Conservation (phyloP, 352 stramenopile species). For the Globisporangium orthogonon region DNA sequence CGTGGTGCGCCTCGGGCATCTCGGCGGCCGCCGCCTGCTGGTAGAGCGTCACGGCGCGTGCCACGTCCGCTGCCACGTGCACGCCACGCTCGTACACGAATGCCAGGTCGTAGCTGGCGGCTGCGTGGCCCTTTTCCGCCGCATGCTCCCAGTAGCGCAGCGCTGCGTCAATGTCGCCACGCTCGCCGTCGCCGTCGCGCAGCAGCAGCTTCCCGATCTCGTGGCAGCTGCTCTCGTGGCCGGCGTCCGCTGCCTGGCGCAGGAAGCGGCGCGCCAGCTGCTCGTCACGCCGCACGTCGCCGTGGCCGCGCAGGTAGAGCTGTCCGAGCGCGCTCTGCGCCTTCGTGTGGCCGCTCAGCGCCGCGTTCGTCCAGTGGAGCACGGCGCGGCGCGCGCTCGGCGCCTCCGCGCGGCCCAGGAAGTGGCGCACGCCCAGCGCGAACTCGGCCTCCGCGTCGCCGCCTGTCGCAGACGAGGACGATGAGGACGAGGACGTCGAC, state of each 20-base stretch:
- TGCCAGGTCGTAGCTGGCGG: constrained; percentile 65
- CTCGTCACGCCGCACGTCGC: constrained; percentile 36
- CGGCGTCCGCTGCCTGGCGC: constrained; percentile 54
- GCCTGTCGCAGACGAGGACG: background rate
- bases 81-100: constrained; percentile 71
- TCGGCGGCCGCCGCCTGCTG: constrained; percentile 39
- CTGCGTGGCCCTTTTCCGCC: constrained; percentile 56
- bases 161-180: constrained; percentile 26
- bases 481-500: too few relatives aligned
- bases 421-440: constrained; percentile 47
- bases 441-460: constrained; percentile 39
- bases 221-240: constrained; percentile 64
- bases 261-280: constrained; percentile 46
- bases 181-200: constrained; percentile 25
- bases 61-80: constrained; percentile 50
- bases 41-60: constrained; percentile 58
- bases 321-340: constrained; percentile 66
- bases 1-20: constrained; percentile 67
- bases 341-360: constrained; percentile 60
- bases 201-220: constrained; percentile 74
- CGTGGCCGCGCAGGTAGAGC: constrained; percentile 61
- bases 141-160: constrained; percentile 63
- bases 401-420: constrained; percentile 35
- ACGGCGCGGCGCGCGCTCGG: constrained; percentile 23
- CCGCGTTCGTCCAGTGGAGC: constrained; percentile 74